Base-by-base conservation (phyloP, 441 rosid genomes). In the Erodium trifolium region DNA sequence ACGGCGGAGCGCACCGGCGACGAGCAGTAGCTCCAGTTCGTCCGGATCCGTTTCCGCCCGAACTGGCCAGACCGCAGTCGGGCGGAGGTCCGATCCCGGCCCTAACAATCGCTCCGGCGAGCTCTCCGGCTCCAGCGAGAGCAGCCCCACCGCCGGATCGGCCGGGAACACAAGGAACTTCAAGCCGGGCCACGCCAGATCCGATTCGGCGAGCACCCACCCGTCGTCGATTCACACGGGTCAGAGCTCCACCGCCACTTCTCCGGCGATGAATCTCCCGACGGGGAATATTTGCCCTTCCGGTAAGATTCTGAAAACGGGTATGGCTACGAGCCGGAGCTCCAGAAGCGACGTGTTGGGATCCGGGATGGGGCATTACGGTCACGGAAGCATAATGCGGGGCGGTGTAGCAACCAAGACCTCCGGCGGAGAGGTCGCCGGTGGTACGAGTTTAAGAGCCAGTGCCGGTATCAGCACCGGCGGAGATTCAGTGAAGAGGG, bases 321-420 rank as follows among this genome's bases (percentile, higher is more conserved):
- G 89, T 13, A 77, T 87, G 82, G 68, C 76, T 0, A 49, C 63
- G 71, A 81, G 86, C 41, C 68, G 65, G 76, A 29, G 79, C 65
- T 68, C 87, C 0, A 82, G 91, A 69, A 64, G 83, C 31, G 90
- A 87, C 41, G 88, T 85, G 3, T 82, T 93, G 67, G 91, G 97
- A 74, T 85, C 95, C 12, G 97, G 98, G 0, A 85, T 88, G 3
- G 98, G 90, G 4, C 85, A 88, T 49, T 93, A 93, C 53, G 98
- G 98, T 0, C 96, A 91, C 37, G 98, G 98, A 13, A 93, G 88
- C 47, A 86, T 93, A 84, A 86, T 93, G 83, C 86, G 94, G 65
- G 86, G 89, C 9, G 77, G 71, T 13, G 37, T 23, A 23, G 27
- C 27, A 23, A 23, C 37, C 37, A 34, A 34, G 1, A 27, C 49